These are phyloP conservation scores for Dactylellina haptotyla DNA, from an alignment of 2,329 filamentous ascomycete species.

Conservation along the genomic window DNA sequence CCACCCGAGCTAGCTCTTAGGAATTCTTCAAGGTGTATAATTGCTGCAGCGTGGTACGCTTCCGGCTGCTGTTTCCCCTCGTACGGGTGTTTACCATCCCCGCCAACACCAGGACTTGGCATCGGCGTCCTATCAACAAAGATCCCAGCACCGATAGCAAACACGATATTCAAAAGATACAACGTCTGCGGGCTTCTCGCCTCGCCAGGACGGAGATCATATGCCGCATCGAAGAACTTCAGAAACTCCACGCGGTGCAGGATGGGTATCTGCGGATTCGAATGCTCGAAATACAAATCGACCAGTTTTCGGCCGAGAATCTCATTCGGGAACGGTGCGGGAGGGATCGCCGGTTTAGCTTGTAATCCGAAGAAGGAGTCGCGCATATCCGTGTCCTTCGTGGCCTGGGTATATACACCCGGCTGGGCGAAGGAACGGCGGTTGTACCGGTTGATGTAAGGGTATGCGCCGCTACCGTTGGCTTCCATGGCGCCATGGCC, in stretches of 20 bases:
- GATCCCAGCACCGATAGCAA: slow-evolving; percentile 92
- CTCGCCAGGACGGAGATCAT: slow-evolving; percentile 69
- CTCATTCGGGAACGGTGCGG: slow-evolving; percentile 82
- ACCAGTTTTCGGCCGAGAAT: slow-evolving; percentile 78
- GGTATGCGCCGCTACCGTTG: slow-evolving; percentile 20
- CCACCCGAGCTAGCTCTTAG: slow-evolving; percentile 84
- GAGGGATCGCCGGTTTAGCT: slow-evolving; percentile 85
- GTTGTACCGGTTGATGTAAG: slow-evolving; percentile 64
- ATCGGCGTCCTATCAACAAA: slow-evolving; percentile 72
- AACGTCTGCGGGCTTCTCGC: slow-evolving; percentile 72
- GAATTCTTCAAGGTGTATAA: slow-evolving; percentile 88
- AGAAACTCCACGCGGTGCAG: slow-evolving; percentile 89
- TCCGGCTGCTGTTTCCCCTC: slow-evolving; percentile 74
- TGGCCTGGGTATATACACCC: slow-evolving; percentile 56
- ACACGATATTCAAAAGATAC: slow-evolving; percentile 97
- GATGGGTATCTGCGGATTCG: slow-evolving; percentile 94
- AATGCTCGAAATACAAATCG: slow-evolving; percentile 91
- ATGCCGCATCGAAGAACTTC: slow-evolving; percentile 84
- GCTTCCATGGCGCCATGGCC: slow-evolving; percentile 22
- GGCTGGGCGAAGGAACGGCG: slow-evolving; percentile 61
- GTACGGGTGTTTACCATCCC: slow-evolving; percentile 18
- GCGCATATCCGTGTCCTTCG: slow-evolving; percentile 80
- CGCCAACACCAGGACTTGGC: slow-evolving; percentile 54
- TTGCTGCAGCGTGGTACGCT: slow-evolving; percentile 94
- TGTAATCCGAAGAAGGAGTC: slow-evolving; percentile 98